A percentile compares a stretch with the other conserved stretches of the same genome.
Conservation (phyloP, 2,329 filamentous ascomycete genomes). For the Cladosporium sp. region DNA sequence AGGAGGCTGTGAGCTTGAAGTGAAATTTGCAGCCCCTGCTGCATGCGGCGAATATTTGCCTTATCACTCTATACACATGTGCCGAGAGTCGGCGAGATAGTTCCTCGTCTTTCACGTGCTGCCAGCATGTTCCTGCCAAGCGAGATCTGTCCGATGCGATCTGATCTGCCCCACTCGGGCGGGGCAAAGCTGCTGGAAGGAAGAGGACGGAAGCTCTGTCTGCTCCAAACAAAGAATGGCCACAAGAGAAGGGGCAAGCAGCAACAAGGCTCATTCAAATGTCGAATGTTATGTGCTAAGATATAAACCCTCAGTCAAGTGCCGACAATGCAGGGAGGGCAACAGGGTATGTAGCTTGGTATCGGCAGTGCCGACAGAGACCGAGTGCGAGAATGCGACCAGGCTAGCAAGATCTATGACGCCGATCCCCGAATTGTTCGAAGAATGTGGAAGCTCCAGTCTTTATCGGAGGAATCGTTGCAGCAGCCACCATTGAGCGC, state of each 20-base stretch:
- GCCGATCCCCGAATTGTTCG: conserved; percentile 11
- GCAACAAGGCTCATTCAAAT: neutral
- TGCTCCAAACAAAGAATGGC: neutral
- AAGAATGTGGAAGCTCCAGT: neutral
- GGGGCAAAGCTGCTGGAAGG: conserved; percentile 2
- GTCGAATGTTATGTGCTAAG: neutral
- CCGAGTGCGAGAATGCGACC: conserved; percentile 12
- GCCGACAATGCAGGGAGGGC: neutral
- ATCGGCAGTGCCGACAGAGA: neutral
- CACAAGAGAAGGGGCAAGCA: neutral
- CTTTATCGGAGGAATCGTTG: neutral
- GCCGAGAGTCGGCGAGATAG: neutral
- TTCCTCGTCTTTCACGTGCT: neutral
- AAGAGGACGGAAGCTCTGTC: neutral
- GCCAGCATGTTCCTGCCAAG: neutral
- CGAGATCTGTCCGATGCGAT: neutral
- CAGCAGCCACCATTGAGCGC: neutral
- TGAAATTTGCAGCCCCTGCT: neutral
- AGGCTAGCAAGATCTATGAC: conserved; percentile 23
- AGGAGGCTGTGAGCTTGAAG: neutral
- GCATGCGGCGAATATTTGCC: neutral
- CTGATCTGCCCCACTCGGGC: conserved; percentile 13
- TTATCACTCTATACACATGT: neutral
- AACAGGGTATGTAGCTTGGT: neutral
- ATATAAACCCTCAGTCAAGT: neutral